A percentile compares a stretch with the other conserved stretches of the same genome.
Conservation (phyloP, 805 yeast genomes). For the Trichomonascus vanleenenianus region DNA sequence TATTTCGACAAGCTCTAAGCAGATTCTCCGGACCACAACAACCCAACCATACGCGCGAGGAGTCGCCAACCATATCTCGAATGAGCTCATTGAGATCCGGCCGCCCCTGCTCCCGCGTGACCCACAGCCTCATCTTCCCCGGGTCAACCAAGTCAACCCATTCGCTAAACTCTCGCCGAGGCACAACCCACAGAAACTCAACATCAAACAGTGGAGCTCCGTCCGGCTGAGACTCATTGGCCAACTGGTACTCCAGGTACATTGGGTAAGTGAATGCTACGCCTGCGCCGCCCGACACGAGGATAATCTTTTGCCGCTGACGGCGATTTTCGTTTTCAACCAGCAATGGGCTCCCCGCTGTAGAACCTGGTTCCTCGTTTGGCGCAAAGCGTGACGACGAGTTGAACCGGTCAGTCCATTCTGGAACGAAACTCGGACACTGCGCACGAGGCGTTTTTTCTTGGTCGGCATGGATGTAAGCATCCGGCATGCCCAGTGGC, state of each 20-base stretch:
- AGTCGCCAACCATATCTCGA: constrained; percentile 13
- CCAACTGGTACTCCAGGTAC: constrained; percentile 9
- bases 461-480: constrained; percentile 1
- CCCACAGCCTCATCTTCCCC: constrained; percentile 22
- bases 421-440: too few species aligned
- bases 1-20: constrained; percentile 23
- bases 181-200: constrained; percentile 26
- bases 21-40: constrained; percentile 27
- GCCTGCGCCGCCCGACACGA: constrained; percentile 29
- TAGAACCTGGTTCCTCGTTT: not conserved
- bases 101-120: constrained; percentile 25
- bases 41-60: constrained; percentile 21
- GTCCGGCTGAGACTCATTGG: not conserved
- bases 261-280: constrained; percentile 27
- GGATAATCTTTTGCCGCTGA: constrained; percentile 13
- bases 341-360: not conserved
- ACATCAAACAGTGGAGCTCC: constrained; percentile 10
- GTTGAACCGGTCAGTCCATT: too few species aligned
- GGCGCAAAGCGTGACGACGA: too few species aligned
- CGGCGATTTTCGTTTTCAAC: not conserved
- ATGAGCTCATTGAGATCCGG: constrained; percentile 22
- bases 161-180: constrained; percentile 19
- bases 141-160: constrained; percentile 20
- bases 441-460: not conserved
- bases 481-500: not conserved